These are phyloP conservation scores for Discostella stelligeroides DNA, from an alignment of 108 stramenopile species.

Conservation along the genomic window DNA sequence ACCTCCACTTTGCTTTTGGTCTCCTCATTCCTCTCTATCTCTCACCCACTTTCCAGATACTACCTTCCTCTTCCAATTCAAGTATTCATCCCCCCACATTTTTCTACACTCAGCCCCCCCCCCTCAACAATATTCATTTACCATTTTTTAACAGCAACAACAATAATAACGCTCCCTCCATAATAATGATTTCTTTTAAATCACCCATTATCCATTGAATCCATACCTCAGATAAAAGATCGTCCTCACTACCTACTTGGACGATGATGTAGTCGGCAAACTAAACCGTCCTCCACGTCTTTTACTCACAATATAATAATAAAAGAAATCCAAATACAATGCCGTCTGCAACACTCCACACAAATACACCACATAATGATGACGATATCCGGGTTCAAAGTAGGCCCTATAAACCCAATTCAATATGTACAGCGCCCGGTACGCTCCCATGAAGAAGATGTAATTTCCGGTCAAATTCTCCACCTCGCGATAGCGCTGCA, in stretches of 20 bases:
- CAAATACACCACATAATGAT: slow-evolving; percentile 93
- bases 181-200: too few relatives aligned
- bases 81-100: too few relatives aligned
- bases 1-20: too few relatives aligned
- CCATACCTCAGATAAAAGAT: too few relatives aligned
- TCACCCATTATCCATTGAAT: too few relatives aligned
- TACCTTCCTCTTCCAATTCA: too few relatives aligned
- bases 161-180: too few relatives aligned
- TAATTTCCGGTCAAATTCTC: slow-evolving; percentile 99
- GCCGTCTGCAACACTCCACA: slow-evolving; percentile 95
- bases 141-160: too few relatives aligned
- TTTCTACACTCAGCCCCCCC: too few relatives aligned
- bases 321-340: slow-evolving; percentile 99
- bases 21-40: too few relatives aligned
- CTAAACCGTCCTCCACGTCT: slow-evolving; percentile 80
- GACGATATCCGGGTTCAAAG: slow-evolving; percentile 87
- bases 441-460: slow-evolving; percentile 97
- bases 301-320: slow-evolving; percentile 93
- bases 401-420: slow-evolving; percentile 98
- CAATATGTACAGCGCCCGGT: slow-evolving; percentile 97
- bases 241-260: neutral
- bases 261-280: slow-evolving; percentile 68
- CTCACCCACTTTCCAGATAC: too few relatives aligned
- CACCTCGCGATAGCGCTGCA: slow-evolving; percentile 96
- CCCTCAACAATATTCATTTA: too few relatives aligned